phyloP scores from a whole-genome alignment of 2,329 filamentous ascomycete species.

The Drechslerella dactyloides region DNA sequence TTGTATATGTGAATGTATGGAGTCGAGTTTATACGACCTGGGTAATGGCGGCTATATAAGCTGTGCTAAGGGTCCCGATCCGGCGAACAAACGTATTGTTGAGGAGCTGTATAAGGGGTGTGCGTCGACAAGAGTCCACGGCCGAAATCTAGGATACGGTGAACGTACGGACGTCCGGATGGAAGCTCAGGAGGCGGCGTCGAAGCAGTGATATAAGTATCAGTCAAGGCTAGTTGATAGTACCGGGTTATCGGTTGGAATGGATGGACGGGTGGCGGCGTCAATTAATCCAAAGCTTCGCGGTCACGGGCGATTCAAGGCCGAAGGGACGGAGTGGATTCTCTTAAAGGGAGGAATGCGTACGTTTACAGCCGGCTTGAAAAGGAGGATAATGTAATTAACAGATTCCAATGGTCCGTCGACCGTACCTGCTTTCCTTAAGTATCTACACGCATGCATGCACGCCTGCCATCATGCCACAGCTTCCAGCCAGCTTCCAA shows the following conservation, averaged over 20 bases:
- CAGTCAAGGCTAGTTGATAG: too few relatives aligned
- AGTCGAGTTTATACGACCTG: background rate
- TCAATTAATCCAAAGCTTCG: slow-evolving; percentile 26
- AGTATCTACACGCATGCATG: slow-evolving; percentile 40
- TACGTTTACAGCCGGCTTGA: slow-evolving; percentile 13
- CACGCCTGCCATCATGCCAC: slow-evolving; percentile 2
- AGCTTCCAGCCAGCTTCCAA: too few relatives aligned
- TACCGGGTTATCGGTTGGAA: slow-evolving; percentile 5
- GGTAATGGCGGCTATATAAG: background rate
- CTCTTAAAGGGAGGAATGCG: slow-evolving; percentile 22
- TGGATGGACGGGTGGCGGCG: slow-evolving; percentile 26
- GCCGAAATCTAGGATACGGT: too few relatives aligned
- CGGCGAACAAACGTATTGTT: slow-evolving; percentile 8
- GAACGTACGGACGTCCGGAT: too few relatives aligned
- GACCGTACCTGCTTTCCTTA: slow-evolving; percentile 47
- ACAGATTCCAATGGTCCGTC: slow-evolving; percentile 20
- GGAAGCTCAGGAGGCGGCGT: too few relatives aligned
- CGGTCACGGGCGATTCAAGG: slow-evolving; percentile 28
- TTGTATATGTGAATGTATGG: background rate
- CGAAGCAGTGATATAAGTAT: too few relatives aligned
- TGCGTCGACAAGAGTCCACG: too few relatives aligned
- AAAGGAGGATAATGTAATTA: slow-evolving; percentile 43
- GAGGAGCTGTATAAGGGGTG: too few relatives aligned
- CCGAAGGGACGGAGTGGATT: too few relatives aligned
- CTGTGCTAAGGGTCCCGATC: background rate